phyloP scores from a whole-genome alignment of 1,284 basidiomycete genomes.

The Melampsora larici-populina region DNA sequence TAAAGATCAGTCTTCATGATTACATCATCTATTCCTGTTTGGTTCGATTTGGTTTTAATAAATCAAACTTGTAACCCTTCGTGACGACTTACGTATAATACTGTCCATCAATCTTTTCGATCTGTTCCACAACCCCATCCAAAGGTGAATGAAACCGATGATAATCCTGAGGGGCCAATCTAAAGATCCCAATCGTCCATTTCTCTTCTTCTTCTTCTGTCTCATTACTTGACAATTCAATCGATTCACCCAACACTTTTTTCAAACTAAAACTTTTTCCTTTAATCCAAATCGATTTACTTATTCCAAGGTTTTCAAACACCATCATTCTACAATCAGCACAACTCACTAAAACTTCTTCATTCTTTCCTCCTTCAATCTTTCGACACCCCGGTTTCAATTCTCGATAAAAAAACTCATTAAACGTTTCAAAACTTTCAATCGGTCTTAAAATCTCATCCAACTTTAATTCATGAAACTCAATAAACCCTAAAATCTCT shows the following conservation, averaged over 20 bases:
- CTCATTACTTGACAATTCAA: constrained; percentile 67
- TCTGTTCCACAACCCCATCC: constrained; percentile 60
- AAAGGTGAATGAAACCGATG: constrained; percentile 94
- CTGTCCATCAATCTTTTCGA: constrained; percentile 51
- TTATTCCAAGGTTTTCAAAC: constrained; percentile 77
- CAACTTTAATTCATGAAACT: constrained; percentile 80
- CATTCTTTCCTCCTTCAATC: constrained; percentile 68
- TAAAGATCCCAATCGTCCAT: constrained; percentile 38
- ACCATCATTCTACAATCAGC: constrained; percentile 94
- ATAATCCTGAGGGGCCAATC: constrained; percentile 85
- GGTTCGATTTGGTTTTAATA: too few species aligned
- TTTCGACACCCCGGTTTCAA: constrained; percentile 79
- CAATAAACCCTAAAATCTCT: constrained; percentile 82
- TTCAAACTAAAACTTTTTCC: constrained; percentile 83
- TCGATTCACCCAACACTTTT: constrained; percentile 66
- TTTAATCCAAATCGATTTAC: constrained; percentile 93
- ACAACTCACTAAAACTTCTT: constrained; percentile 72
- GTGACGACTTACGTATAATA: constrained; percentile 51
- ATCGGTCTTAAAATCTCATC: constrained; percentile 79
- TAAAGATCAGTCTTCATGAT: too few species aligned
- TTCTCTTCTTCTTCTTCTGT: constrained; percentile 57
- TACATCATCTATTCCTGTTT: too few species aligned
- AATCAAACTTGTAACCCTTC: too few species aligned
- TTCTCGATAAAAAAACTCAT: constrained; percentile 73
- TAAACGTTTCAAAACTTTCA: constrained; percentile 78